Conservation (phyloP, 2,329 filamentous ascomycete genomes). For the Phyllosticta capitalensis region DNA sequence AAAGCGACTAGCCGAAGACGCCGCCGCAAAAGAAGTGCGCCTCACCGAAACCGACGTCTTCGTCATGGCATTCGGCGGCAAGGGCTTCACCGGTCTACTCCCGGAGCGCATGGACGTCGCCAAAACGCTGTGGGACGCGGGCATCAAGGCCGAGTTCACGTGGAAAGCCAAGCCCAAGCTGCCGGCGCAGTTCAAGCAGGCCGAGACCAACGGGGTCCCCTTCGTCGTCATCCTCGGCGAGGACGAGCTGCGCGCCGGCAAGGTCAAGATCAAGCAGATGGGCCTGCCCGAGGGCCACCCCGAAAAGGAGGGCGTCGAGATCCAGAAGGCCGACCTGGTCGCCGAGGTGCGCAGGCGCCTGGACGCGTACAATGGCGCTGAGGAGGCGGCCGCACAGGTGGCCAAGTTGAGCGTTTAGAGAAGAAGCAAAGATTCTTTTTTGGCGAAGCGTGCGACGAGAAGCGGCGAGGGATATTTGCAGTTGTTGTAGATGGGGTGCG, state of each 20-base stretch:
- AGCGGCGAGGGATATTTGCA: neutral
- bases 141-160: conserved; percentile 82
- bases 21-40: conserved; percentile 46
- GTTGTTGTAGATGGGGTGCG: neutral
- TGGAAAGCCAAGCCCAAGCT: conserved; percentile 89
- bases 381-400: conserved; percentile 15
- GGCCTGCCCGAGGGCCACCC: conserved; percentile 72
- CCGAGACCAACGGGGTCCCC: conserved; percentile 69
- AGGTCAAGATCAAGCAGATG: conserved; percentile 82
- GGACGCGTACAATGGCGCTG: conserved; percentile 23
- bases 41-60: conserved; percentile 78
- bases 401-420: conserved; percentile 2
- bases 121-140: conserved; percentile 70
- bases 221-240: conserved; percentile 86
- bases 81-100: conserved; percentile 70
- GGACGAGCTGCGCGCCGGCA: conserved; percentile 72
- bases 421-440: too few relatives aligned
- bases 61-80: conserved; percentile 90
- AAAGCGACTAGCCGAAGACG: conserved; percentile 57
- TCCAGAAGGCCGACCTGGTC: conserved; percentile 55
- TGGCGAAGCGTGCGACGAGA: too few relatives aligned
- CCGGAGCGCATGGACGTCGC: conserved; percentile 77
- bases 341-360: conserved; percentile 51
- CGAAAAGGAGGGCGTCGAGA: conserved; percentile 77
- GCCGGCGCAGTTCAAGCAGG: conserved; percentile 81